These are phyloP conservation scores for Taphrina flavorubra DNA, from an alignment of 1,139 yeast genomes.

Conservation along the genomic window DNA sequence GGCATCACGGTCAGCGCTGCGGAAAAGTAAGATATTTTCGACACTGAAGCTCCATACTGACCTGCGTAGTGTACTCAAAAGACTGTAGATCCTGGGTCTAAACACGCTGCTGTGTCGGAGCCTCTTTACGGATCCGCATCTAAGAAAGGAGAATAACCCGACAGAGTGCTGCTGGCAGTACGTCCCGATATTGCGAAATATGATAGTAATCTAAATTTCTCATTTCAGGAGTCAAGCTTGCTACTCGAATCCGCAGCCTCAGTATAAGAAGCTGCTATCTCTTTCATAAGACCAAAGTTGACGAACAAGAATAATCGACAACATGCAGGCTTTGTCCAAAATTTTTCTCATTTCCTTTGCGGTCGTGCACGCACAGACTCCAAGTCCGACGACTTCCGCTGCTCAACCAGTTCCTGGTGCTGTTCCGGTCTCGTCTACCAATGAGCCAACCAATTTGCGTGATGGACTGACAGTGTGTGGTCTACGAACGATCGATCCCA, in stretches of 20 bases:
- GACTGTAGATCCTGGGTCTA: background rate
- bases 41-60: background rate
- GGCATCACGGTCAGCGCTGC: conserved; percentile 38
- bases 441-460: too few species aligned
- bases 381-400: background rate
- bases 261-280: background rate
- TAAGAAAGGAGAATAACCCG: background rate
- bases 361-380: conserved; percentile 4
- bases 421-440: background rate
- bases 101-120: background rate
- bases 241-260: background rate
- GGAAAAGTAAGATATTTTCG: conserved; percentile 12
- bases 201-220: conserved; percentile 11
- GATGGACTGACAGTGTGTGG: background rate
- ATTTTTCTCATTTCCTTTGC: background rate
- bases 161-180: background rate
- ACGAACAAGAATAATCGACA: background rate
- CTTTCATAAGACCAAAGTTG: too few species aligned
- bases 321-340: background rate
- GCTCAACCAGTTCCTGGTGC: conserved; percentile 1
- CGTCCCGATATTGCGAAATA: background rate
- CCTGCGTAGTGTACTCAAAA: background rate
- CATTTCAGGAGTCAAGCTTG: conserved; percentile 11
- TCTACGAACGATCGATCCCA: background rate
- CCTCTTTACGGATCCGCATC: too few species aligned